A percentile compares a stretch with the other conserved stretches of the same genome.
Conservation (phyloP, 2,329 filamentous ascomycete genomes). For the Exophiala viscosa region DNA sequence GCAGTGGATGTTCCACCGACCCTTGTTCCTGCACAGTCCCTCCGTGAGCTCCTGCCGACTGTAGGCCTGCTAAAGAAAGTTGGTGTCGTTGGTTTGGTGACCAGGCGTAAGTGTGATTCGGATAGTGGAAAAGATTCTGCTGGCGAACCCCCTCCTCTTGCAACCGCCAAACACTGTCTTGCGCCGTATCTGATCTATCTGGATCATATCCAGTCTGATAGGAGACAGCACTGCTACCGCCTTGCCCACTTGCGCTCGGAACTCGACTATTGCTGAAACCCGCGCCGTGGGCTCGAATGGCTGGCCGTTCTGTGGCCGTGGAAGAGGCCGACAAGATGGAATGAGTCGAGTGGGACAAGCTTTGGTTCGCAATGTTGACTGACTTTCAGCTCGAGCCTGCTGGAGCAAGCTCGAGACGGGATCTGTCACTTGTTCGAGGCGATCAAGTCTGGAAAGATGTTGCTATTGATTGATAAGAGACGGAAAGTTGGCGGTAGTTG, state of each 20-base stretch:
- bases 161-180: slow-evolving; percentile 5
- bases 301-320: slow-evolving; percentile 12
- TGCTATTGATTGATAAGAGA: slow-evolving; percentile 6
- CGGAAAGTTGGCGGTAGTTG: slow-evolving; percentile 15
- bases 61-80: slow-evolving; percentile 1
- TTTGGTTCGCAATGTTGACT: slow-evolving; percentile 24
- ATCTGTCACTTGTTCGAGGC: background rate
- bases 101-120: slow-evolving; percentile 13
- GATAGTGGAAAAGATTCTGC: slow-evolving; percentile 2
- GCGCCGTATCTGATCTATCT: slow-evolving; percentile 1
- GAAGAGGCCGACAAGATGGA: slow-evolving; percentile 13
- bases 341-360: slow-evolving; percentile 11
- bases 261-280: slow-evolving; percentile 13
- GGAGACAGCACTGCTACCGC: slow-evolving; percentile 1
- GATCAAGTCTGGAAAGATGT: slow-evolving; percentile 2
- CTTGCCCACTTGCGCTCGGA: slow-evolving; percentile 15
- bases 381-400: slow-evolving; percentile 22
- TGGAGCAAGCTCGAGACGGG: slow-evolving; percentile 20
- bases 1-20: slow-evolving; percentile 8
- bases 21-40: slow-evolving; percentile 16
- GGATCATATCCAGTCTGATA: slow-evolving; percentile 11
- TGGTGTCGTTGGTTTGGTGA: background rate
- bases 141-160: slow-evolving; percentile 7
- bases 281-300: slow-evolving; percentile 10
- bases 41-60: slow-evolving; percentile 2